A percentile compares a stretch with the other conserved stretches of the same genome.
These are phyloP conservation scores for Thermochaetoides thermophila DNA, from an alignment of 495 filamentous ascomycete species.

Conservation along the genomic window DNA sequence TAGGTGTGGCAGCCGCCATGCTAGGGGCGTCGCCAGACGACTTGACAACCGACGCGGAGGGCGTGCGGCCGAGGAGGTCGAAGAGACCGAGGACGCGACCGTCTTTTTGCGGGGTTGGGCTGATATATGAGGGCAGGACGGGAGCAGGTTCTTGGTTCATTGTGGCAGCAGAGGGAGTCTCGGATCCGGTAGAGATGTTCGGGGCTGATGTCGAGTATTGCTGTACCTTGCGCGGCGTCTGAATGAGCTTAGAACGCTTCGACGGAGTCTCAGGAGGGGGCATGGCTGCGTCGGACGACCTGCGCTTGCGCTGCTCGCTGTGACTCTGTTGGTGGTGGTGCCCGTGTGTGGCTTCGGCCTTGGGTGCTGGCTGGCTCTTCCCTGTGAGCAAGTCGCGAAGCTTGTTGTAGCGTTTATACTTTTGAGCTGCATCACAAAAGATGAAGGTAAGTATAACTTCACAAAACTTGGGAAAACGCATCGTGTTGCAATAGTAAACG, in stretches of 20 bases:
- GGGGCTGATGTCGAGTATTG: too few relatives aligned
- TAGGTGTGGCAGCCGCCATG: slow-evolving; percentile 20
- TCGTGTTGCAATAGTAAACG: too few relatives aligned
- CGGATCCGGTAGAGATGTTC: neutral
- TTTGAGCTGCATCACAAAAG: too few relatives aligned
- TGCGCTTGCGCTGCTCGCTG: slow-evolving; percentile 22
- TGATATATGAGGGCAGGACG: slow-evolving; percentile 40
- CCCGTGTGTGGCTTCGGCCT: slow-evolving; percentile 18
- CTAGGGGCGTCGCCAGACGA: slow-evolving; percentile 19
- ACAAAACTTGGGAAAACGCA: too few relatives aligned
- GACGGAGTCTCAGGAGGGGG: slow-evolving; percentile 32
- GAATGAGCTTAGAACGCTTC: slow-evolving; percentile 17
- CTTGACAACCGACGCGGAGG: slow-evolving; percentile 5
- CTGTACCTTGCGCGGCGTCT: slow-evolving; percentile 33
- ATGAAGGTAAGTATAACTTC: too few relatives aligned
- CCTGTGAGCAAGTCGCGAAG: slow-evolving; percentile 46
- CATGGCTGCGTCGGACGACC: slow-evolving; percentile 19
- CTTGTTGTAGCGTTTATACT: slow-evolving; percentile 83
- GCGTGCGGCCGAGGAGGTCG: slow-evolving; percentile 56
- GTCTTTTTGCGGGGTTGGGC: slow-evolving; percentile 84
- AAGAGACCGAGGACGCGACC: slow-evolving; percentile 83
- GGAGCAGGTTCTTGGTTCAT: slow-evolving; percentile 42
- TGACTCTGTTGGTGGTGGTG: too few relatives aligned
- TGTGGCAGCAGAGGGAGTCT: slow-evolving; percentile 40
- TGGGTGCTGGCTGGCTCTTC: slow-evolving; percentile 25